Conservation (phyloP, 1,139 yeast species). For the Blastobotrys aristatus region DNA sequence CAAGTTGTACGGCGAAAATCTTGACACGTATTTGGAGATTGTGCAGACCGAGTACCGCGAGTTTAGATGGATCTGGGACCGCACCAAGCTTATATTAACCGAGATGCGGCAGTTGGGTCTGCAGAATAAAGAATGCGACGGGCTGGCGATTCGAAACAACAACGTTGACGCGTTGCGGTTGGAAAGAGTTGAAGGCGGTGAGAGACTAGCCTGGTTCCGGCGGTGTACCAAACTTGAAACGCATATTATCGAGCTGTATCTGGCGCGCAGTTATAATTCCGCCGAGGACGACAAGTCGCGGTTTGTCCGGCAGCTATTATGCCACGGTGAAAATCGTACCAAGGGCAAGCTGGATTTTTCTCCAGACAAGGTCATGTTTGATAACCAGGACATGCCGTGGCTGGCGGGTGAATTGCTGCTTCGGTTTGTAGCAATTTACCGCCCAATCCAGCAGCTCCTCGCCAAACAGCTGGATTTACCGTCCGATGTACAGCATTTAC, state of each 20-base stretch:
- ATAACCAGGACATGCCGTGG: constrained; percentile 3
- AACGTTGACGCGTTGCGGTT: not conserved
- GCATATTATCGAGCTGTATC: not conserved
- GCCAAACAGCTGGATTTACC: not conserved
- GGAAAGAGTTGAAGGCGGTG: not conserved
- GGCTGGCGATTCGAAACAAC: not conserved
- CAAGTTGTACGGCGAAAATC: not conserved
- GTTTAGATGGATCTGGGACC: not conserved
- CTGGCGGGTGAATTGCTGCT: constrained; percentile 5
- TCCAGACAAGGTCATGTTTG: not conserved
- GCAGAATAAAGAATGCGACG: not conserved
- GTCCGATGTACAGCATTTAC: not conserved
- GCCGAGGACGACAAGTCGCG: not conserved
- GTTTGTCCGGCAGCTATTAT: not conserved
- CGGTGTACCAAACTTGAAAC: not conserved
- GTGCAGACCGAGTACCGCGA: not conserved
- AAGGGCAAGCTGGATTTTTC: not conserved
- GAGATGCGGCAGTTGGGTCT: not conserved
- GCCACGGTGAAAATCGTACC: not conserved
- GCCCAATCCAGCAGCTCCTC: not conserved
- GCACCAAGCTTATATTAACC: not conserved
- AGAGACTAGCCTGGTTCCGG: not conserved
- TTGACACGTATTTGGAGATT: not conserved
- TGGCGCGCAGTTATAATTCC: not conserved
- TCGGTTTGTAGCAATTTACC: constrained; percentile 2